Evolutionary conservation across 2,329 filamentous ascomycete species (phyloP).

Genomic region (Biscogniauxia sp.): DNA sequence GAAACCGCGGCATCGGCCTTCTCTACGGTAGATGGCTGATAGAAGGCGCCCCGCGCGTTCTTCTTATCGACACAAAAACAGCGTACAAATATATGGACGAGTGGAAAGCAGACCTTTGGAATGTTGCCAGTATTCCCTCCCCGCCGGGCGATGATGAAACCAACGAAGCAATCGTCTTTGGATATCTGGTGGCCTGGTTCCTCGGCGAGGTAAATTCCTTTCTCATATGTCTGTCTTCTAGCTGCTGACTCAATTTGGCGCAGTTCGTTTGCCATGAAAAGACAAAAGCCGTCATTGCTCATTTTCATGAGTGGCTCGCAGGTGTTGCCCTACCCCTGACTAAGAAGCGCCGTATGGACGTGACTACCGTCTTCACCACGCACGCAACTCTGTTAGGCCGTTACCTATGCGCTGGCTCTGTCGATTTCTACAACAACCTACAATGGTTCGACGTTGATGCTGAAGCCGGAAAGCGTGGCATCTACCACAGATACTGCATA

Average conservation of each 20-base stretch:
- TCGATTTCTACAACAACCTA: constrained; percentile 99
- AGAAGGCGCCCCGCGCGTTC: constrained; percentile 87
- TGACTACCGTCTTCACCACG: constrained; percentile 98
- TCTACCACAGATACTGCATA: constrained; percentile 98
- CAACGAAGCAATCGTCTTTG: constrained; percentile 96
- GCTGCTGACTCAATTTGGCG: constrained; percentile 15
- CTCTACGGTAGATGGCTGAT: constrained; percentile 97
- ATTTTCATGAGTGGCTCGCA: constrained; percentile 98
- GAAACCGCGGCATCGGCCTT: constrained; percentile 82
- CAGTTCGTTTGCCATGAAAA: constrained; percentile 94
- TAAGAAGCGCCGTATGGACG: constrained; percentile 91
- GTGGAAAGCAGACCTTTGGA: constrained; percentile 97
- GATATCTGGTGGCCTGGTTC: constrained; percentile 97
- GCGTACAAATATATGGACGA: constrained; percentile 90
- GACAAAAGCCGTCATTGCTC: constrained; percentile 87
- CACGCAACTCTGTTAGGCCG: constrained; percentile 93
- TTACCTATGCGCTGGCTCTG: constrained; percentile 94
- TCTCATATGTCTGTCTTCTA: not conserved
- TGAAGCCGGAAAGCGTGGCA: constrained; percentile 95
- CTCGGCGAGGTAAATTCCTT: constrained; percentile 75
- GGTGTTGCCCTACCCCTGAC: constrained; percentile 88
- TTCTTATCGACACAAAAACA: constrained; percentile 92
- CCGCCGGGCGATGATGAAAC: constrained; percentile 91
- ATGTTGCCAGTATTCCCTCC: constrained; percentile 87
- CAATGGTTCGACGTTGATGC: constrained; percentile 96